Evolutionary conservation across 1,139 yeast species (phyloP).

Genomic region (Suhomyces terraborum): DNA sequence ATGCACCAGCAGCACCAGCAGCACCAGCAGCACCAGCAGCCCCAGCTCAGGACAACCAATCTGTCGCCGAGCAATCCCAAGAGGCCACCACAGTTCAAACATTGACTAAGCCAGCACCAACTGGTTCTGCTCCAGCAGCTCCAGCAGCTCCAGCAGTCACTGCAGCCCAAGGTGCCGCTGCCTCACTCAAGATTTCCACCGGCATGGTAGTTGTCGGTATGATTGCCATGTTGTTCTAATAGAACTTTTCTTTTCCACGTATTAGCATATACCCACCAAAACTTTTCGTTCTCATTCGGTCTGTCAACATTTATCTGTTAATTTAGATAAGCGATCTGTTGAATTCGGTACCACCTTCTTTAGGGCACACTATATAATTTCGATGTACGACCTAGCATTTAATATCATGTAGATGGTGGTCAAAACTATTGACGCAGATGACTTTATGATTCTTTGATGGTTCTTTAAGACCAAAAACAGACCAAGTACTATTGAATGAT

Average conservation of each 20-base stretch:
- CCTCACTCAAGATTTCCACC: conserved; percentile 11
- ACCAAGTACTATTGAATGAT: too few species aligned
- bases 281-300: conserved; percentile 4
- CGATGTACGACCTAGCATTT: conserved; percentile 2
- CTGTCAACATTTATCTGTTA: conserved; percentile 2
- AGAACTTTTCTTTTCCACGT: background rate
- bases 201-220: conserved; percentile 15
- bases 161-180: conserved; percentile 12
- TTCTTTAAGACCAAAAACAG: too few species aligned
- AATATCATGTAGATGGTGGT: too few species aligned
- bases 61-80: conserved; percentile 6
- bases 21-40: conserved; percentile 3
- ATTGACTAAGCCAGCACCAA: conserved; percentile 1
- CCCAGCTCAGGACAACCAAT: conserved; percentile 1
- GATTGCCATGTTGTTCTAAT: conserved; percentile 15
- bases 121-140: conserved; percentile 7
- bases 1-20: conserved; percentile 1
- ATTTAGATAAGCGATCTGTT: conserved; percentile 2
- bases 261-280: conserved; percentile 6
- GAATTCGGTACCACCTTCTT: conserved; percentile 6
- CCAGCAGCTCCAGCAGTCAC: conserved; percentile 4
- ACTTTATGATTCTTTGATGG: too few species aligned
- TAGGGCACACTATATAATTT: conserved; percentile 6
- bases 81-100: conserved; percentile 5
- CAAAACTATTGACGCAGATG: too few species aligned